Evolutionary conservation across 1,139 yeast species (phyloP), one percentile per base, ranked within the genome.

Genomic region (Suhomyces bolitotheri): DNA sequence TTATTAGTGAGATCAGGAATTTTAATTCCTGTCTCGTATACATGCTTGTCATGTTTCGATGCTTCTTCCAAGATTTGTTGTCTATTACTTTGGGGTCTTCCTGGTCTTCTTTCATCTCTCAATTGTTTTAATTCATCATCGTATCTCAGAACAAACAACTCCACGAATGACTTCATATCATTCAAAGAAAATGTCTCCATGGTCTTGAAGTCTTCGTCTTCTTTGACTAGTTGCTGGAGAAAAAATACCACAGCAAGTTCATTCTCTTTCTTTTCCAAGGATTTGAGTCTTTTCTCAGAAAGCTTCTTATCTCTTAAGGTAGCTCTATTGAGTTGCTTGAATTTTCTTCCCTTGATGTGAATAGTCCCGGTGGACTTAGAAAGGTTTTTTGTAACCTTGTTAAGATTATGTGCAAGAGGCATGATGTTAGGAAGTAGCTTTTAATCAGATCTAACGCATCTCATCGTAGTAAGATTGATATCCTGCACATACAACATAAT

Each of bases 261-360:
- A 42, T 74, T 71, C 31, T 76, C 74, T 47, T 82, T 80, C 46
- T 78, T 78, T 36, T 81, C 82, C 22, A 73, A 60, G 44, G 76
- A 76, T 28, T 68, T 66, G 29, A 64, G 59, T 54, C 82, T 84
- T 55, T 75, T 78, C 35, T 67, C 68, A 29, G 72, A 73, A 34
- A 90, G 65, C 57, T 84, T 86, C 32, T 73, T 73, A 45, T 88
- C 94, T 58, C 97, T 74, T 30, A 88, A 64, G 1, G 94, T 79
- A n/a, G 97, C 97, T 45, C 94, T 70, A 42, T 82, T 82, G 38
- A 90, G 66, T 58, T 85, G 89, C 58, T 84, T 83, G 61, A 87
- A 84, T 60, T 87, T 89, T 38, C 97, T 75, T 6, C 97, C 96
- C 53, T 82, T 83, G 25, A 95, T 89, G 58, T 90, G 97, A 47